Evolutionary conservation across 345 rosid species (phyloP).

Genomic region (Erucastrum elatum): DNA sequence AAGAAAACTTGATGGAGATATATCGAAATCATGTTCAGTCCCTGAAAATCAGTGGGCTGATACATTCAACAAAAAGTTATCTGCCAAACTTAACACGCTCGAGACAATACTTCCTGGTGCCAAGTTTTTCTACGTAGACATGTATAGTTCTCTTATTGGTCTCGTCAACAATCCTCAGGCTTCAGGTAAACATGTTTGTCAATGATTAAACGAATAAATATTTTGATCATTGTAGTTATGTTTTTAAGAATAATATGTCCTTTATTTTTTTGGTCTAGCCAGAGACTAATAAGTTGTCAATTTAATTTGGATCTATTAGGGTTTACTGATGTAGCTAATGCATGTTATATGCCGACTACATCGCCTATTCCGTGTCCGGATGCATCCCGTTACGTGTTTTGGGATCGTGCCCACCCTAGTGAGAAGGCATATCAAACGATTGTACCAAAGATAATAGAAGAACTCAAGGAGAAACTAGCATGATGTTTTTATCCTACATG

Average conservation of each 20-base stretch:
- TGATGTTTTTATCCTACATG: too few relatives aligned
- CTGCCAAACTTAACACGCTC: conserved; percentile 36
- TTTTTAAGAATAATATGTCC: background rate
- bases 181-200: conserved; percentile 23
- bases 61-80: conserved; percentile 54
- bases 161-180: conserved; percentile 53
- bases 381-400: conserved; percentile 35
- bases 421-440: conserved; percentile 32
- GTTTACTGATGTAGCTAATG: conserved; percentile 11
- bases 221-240: background rate
- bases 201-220: too few relatives aligned
- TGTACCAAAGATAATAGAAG: conserved; percentile 3
- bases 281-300: background rate
- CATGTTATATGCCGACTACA: conserved; percentile 28
- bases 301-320: conserved; percentile 5
- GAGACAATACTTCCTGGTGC: conserved; percentile 34
- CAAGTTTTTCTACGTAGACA: conserved; percentile 44
- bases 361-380: conserved; percentile 27
- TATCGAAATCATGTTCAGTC: conserved; percentile 35
- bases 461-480: background rate
- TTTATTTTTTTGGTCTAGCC: background rate
- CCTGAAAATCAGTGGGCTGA: conserved; percentile 47
- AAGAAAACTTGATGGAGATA: conserved; percentile 32
- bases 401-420: conserved; percentile 36
- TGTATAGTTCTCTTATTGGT: conserved; percentile 43